Conservation (phyloP, 148 eudicot species). For the Selenicereus undatus region DNA sequence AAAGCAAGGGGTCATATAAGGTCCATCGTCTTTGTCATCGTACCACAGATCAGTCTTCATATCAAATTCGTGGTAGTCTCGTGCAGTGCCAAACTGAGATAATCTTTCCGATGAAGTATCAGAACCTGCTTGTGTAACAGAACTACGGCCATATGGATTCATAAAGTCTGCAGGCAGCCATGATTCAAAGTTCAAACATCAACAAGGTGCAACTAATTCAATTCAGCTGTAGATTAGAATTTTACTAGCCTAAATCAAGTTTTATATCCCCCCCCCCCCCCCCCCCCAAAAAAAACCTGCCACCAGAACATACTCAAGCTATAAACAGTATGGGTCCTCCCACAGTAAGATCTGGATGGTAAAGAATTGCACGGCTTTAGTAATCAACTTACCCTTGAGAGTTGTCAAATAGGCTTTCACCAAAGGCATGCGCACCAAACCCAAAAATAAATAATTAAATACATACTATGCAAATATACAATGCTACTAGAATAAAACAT, state of each 20-base stretch:
- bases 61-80: constrained; percentile 90
- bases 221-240: constrained; percentile 4
- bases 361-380: not conserved
- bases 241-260: not conserved
- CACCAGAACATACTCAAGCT: no score
- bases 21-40: constrained; percentile 79
- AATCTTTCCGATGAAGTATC: constrained; percentile 83
- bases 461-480: no score
- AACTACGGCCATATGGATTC: constrained; percentile 73
- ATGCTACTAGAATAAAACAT: not conserved
- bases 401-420: not conserved
- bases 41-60: constrained; percentile 88
- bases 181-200: constrained; percentile 1
- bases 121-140: constrained; percentile 50
- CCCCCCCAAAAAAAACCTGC: not conserved
- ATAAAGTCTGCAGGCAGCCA: constrained; percentile 55
- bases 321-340: not conserved
- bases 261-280: not conserved
- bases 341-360: not conserved
- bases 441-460: no score
- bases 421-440: no score
- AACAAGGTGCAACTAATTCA: not conserved
- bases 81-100: constrained; percentile 95
- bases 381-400: not conserved
- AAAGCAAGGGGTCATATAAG: constrained; percentile 53